Evolutionary conservation across 2,329 filamentous ascomycete species (phyloP).

Genomic region (Colletotrichum neosansevieriae): DNA sequence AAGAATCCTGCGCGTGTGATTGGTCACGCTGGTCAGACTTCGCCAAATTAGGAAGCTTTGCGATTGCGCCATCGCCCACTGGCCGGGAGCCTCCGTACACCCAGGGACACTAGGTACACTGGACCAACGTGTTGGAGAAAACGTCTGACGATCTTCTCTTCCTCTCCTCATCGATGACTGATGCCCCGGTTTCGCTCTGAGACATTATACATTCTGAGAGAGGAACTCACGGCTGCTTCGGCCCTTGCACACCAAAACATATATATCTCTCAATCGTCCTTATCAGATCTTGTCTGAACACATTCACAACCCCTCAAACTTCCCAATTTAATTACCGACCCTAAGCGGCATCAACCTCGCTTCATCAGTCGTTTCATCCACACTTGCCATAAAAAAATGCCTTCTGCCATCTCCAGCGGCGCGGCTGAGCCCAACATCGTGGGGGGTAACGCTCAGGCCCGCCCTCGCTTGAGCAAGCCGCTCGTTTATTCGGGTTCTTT

Average conservation of each 20-base stretch:
- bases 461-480: conserved; percentile 49
- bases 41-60: conserved; percentile 41
- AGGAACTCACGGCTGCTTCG: conserved; percentile 19
- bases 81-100: conserved; percentile 31
- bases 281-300: conserved; percentile 25
- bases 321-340: conserved; percentile 1
- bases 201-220: conserved; percentile 15
- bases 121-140: conserved; percentile 19
- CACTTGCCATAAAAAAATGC: conserved; percentile 46
- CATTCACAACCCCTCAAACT: background rate
- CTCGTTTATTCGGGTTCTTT: conserved; percentile 56
- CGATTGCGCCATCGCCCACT: conserved; percentile 40
- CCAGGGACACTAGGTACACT: background rate
- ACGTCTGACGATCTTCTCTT: conserved; percentile 33
- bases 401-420: conserved; percentile 46
- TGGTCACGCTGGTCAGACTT: conserved; percentile 31
- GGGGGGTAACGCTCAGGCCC: conserved; percentile 47
- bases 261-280: conserved; percentile 22
- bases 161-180: conserved; percentile 29
- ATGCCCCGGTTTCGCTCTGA: conserved; percentile 23
- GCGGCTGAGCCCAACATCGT: conserved; percentile 43
- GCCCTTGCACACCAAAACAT: conserved; percentile 14
- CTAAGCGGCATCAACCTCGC: background rate
- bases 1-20: conserved; percentile 28
- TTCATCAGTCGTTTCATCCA: background rate